phyloP scores from a whole-genome alignment of 768 basidiomycete species.

The Trametes sanguinea region DNA sequence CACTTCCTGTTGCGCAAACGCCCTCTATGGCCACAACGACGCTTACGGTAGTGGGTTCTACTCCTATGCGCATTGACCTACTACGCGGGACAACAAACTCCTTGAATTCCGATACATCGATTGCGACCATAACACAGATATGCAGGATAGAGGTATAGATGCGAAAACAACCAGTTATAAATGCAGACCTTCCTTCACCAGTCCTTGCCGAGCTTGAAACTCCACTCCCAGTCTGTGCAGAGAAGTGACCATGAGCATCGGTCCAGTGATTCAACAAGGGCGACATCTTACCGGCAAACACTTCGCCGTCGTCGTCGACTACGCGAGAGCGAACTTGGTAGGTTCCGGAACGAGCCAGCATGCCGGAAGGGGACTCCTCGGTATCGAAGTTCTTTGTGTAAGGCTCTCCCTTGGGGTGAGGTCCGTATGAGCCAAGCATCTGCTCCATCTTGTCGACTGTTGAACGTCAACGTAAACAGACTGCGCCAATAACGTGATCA shows the following conservation, averaged over 20 bases:
- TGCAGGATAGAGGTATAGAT: conserved; percentile 24
- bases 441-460: conserved; percentile 89
- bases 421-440: conserved; percentile 95
- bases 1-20: too few species aligned
- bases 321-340: conserved; percentile 83
- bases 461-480: neutral
- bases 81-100: neutral
- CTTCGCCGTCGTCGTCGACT: conserved; percentile 80
- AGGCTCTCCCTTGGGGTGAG: conserved; percentile 59
- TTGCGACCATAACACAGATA: conserved; percentile 20
- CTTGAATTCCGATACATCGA: conserved; percentile 21
- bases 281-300: conserved; percentile 67
- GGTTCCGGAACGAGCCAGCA: conserved; percentile 78
- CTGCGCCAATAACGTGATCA: neutral
- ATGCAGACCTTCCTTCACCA: conserved; percentile 44
- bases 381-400: conserved; percentile 78
- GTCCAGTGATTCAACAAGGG: neutral
- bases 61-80: too few species aligned
- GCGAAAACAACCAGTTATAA: conserved; percentile 27
- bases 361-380: conserved; percentile 69
- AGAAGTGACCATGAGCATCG: neutral
- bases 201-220: conserved; percentile 8
- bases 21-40: too few species aligned
- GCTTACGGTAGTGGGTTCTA: too few species aligned
- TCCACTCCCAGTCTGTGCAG: conserved; percentile 78